A percentile compares a stretch with the other conserved stretches of the same genome.
Conservation (phyloP, 495 filamentous ascomycete genomes). For the Penicillium longicatenatum region DNA sequence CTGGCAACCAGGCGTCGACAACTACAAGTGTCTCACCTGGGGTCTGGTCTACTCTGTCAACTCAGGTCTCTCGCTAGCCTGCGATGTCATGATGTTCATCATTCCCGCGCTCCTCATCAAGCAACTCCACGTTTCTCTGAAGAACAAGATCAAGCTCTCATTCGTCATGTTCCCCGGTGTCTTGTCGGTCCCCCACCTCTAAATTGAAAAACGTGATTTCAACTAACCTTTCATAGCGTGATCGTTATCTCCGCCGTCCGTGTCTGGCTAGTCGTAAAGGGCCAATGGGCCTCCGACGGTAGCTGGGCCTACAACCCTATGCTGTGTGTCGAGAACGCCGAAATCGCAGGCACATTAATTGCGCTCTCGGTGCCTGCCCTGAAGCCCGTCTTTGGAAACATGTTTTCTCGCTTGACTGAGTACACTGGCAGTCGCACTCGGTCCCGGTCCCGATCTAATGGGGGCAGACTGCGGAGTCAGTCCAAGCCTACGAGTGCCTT, state of each 20-base stretch:
- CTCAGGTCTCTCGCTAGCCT: slow-evolving; percentile 42
- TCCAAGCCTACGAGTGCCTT: slow-evolving; percentile 22
- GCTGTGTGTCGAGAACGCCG: slow-evolving; percentile 46
- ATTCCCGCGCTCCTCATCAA: slow-evolving; percentile 46
- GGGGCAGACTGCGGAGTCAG: slow-evolving; percentile 14
- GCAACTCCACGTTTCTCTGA: slow-evolving; percentile 34
- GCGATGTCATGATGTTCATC: slow-evolving; percentile 46
- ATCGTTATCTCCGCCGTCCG: slow-evolving; percentile 45
- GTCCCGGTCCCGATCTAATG: slow-evolving; percentile 16
- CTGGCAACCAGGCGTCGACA: slow-evolving; percentile 34
- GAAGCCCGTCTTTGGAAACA: slow-evolving; percentile 42
- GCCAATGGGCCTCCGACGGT: slow-evolving; percentile 42
- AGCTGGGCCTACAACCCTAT: slow-evolving; percentile 50
- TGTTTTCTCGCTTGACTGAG: slow-evolving; percentile 29
- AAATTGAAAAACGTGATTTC: not conserved
- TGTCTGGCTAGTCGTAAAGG: slow-evolving; percentile 42
- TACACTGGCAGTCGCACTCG: slow-evolving; percentile 30
- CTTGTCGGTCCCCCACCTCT: slow-evolving; percentile 29
- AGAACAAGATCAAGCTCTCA: slow-evolving; percentile 40
- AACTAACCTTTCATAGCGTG: slow-evolving; percentile 31
- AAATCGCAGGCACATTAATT: slow-evolving; percentile 46
- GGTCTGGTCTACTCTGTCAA: slow-evolving; percentile 48
- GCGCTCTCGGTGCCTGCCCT: slow-evolving; percentile 49
- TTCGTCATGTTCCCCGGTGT: slow-evolving; percentile 48
- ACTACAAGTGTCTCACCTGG: slow-evolving; percentile 44